Conservation (phyloP, 139 green algal species). For the Marvania coccoides region DNA sequence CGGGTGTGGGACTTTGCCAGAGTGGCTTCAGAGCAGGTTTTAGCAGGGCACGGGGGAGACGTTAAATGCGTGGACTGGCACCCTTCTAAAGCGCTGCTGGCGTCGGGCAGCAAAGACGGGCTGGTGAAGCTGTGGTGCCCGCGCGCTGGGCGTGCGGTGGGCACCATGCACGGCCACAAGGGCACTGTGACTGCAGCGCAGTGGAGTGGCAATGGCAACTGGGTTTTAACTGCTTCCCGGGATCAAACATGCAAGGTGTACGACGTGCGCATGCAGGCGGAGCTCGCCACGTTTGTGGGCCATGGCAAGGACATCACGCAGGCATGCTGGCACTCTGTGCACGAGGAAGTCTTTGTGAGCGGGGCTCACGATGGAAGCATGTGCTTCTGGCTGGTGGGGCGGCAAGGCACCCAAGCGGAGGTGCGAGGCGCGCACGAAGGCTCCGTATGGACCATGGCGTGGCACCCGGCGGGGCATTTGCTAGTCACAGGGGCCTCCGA, state of each 20-base stretch:
- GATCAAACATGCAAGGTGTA: slow-evolving; percentile 75
- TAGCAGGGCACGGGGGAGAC: slow-evolving; percentile 84
- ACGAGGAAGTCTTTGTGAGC: slow-evolving; percentile 77
- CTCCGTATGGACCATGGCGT: slow-evolving; percentile 60
- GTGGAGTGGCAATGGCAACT: slow-evolving; percentile 87
- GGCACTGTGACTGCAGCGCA: slow-evolving; percentile 53
- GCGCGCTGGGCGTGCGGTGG: slow-evolving; percentile 26
- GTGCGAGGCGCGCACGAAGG: slow-evolving; percentile 58
- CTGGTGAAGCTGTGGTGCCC: slow-evolving; percentile 93
- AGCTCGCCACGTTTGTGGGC: slow-evolving; percentile 63
- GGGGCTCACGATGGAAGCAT: slow-evolving; percentile 59
- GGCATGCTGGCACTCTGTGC: slow-evolving; percentile 75
- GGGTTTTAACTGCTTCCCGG: slow-evolving; percentile 64
- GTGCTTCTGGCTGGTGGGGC: slow-evolving; percentile 4
- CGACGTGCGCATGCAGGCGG: slow-evolving; percentile 58
- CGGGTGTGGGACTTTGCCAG: slow-evolving; percentile 74
- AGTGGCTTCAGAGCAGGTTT: slow-evolving; percentile 30
- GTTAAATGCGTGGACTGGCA: slow-evolving; percentile 90
- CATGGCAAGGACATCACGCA: slow-evolving; percentile 72
- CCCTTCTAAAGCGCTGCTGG: slow-evolving; percentile 67
- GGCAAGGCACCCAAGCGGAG: slow-evolving; percentile 29
- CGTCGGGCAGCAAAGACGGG: slow-evolving; percentile 71
- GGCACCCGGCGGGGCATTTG: slow-evolving; percentile 83
- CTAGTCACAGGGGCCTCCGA: slow-evolving; percentile 51
- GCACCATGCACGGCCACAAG: slow-evolving; percentile 85